Conservation (phyloP, 106 monocot genomes). For the Phalaenopsis aphrodite region DNA sequence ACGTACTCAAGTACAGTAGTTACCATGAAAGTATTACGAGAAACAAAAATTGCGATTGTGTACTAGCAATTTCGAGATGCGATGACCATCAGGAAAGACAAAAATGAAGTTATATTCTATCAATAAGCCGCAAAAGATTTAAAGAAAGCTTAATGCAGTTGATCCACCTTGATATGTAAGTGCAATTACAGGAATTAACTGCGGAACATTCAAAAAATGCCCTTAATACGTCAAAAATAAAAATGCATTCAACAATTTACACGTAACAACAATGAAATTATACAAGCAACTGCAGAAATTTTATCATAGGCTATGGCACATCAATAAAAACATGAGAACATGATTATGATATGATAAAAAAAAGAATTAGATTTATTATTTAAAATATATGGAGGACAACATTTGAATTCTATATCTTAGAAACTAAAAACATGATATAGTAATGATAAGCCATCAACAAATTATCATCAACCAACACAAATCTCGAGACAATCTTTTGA, state of each 20-base stretch:
- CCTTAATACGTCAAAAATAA: background rate
- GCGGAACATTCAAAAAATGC: constrained; percentile 1
- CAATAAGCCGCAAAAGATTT: background rate
- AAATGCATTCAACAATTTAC: background rate
- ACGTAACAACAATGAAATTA: background rate
- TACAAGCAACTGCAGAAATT: background rate
- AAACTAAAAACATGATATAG: too few relatives aligned
- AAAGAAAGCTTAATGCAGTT: constrained; percentile 1
- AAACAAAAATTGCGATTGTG: background rate
- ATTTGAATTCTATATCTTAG: too few relatives aligned
- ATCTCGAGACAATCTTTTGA: too few relatives aligned
- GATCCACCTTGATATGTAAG: background rate
- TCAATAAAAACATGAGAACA: too few relatives aligned
- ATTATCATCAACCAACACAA: too few relatives aligned
- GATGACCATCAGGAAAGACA: background rate
- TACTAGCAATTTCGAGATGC: background rate
- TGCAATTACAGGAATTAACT: background rate
- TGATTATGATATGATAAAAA: too few relatives aligned
- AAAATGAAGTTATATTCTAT: background rate
- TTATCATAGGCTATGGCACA: background rate
- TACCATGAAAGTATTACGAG: background rate
- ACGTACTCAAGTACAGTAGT: background rate
- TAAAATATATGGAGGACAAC: too few relatives aligned
- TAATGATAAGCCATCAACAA: too few relatives aligned
- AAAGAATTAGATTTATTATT: too few relatives aligned